Base-by-base conservation (phyloP, 225 moss, liverwort and hornwort genomes). In the Polytrichum formosum region DNA sequence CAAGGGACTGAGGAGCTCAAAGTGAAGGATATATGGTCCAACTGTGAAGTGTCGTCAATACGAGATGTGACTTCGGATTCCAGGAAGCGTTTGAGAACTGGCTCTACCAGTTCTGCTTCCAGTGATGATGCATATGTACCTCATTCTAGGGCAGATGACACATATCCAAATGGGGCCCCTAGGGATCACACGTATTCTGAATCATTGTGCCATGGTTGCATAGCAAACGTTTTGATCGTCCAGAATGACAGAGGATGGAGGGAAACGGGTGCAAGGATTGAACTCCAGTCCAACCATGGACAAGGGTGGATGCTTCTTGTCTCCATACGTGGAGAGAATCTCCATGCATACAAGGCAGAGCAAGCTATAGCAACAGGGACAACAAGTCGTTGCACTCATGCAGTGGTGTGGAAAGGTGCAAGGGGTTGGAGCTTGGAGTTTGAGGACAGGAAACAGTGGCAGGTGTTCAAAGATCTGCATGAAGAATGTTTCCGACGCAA, bases 351-450 rank as follows among this genome's bases (percentile, higher is more conserved):
- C 22, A 98, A 98, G 78, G 87, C 91, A 59, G 94, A 92, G 79
- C 94, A 98, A 71, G 84, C 92, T 31, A 77, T 90, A 54, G 88
- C 91, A 68, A 76, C 92, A 1, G 94, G 92, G 63, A 90, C 88
- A 68, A 82, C 91, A 56, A 98, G 93, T 70, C 92, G 91, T 54
- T 92, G 85, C 54, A 98, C 79, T 18, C 97, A 98, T 80, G 88
- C 97, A 33, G 72, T 91, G 81, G 91, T 98, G 70, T 98, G 94
- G 92, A 98, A 88, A 76, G 94, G 92, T 27, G 91, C 90, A 27
- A 98, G 94, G 85, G 94, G 91, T 19, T 92, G 94, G 92, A 94
- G 87, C 65, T 74, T 98, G 80, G 97, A 98, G 80, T 98, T 98
- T 60, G 87, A 88, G 55, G 97, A 98, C 70, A 88, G 91, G 73